phyloP scores from a whole-genome alignment of 2,329 filamentous ascomycete genomes.

The Clonostachys chloroleuca region DNA sequence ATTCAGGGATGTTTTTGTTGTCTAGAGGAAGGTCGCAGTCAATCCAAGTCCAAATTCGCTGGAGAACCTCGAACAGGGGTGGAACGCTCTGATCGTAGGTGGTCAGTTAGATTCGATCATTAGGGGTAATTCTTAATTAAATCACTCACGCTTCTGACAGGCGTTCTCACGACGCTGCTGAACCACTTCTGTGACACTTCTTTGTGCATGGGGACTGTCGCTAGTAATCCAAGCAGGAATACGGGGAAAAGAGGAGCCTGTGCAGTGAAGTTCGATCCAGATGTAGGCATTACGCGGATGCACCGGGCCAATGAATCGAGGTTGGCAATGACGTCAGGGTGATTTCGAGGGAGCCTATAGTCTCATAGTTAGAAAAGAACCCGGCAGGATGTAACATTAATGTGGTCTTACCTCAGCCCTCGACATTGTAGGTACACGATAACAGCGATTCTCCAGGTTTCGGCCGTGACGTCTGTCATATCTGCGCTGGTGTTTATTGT shows the following conservation, averaged over 20 bases:
- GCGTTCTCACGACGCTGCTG: conserved; percentile 23
- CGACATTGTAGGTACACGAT: conserved; percentile 33
- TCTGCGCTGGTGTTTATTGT: conserved; percentile 16
- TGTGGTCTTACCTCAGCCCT: conserved; percentile 21
- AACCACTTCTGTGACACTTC: conserved; percentile 26
- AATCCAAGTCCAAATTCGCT: conserved; percentile 28
- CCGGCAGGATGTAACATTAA: neutral
- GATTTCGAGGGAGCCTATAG: conserved; percentile 27
- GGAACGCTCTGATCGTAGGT: conserved; percentile 27
- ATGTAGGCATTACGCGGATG: conserved; percentile 33
- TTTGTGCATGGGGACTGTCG: conserved; percentile 17
- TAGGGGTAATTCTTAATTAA: too few relatives aligned
- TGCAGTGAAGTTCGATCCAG: conserved; percentile 30
- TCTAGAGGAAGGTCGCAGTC: conserved; percentile 13
- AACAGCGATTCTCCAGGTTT: conserved; percentile 32
- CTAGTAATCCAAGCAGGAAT: conserved; percentile 31
- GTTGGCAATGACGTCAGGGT: conserved; percentile 22
- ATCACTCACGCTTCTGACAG: conserved; percentile 31
- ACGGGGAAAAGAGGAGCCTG: conserved; percentile 34
- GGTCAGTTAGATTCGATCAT: too few relatives aligned
- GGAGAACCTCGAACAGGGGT: conserved; percentile 24
- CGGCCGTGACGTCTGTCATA: conserved; percentile 34
- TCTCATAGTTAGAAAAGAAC: neutral
- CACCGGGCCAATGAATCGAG: conserved; percentile 25
- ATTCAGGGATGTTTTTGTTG: conserved; percentile 3